Evolutionary conservation across 169 alveolate species (phyloP), one percentile per base, ranked within the genome.

Genomic region (Cryptosporidium viatorum): DNA sequence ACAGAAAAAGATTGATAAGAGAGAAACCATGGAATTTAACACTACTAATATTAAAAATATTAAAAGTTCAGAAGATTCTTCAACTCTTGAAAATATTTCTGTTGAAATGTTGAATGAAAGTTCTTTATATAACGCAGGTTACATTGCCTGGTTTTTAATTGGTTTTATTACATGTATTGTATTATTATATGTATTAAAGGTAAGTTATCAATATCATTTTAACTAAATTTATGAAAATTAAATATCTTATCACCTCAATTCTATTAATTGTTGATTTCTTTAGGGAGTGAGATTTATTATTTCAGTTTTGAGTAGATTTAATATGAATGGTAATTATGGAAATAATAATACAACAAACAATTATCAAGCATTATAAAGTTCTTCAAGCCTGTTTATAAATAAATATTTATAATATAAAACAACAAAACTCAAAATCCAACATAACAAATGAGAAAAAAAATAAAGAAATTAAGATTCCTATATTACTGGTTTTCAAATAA

Each of bases 241-340:
- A 51, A 16, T 70, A 68, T 23, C 37, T 71, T n/a, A 21, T 31
- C 4, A 70, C 10, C 33, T 21, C 7, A 3, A 48, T 3, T 48
- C 0, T 48, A 12, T 48, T 14, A 3, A 48, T 8, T 23, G 35
- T 23, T 55, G 10, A 18, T 59, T n/a, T n/a, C 7, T 37, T 37
- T n/a, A 73, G 86, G 86, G 86, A 9, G 68, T 73, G 50, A 73
- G 70, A 73, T 73, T 73, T 55, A 73, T 55, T 8, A 41, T 55
- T n/a, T 73, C 86, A 55, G 55, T 73, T 23, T 41, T 73, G 26
- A 73, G 55, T 73, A 71, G 86, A 52, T 73, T 73, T 58, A 62
- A 62, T 33, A 48, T 65, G 26, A 80, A 41, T n/a, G 33, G 45
- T 21, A 80, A 43, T 51, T 21, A 5, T 21, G 41, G 48, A 3